A percentile compares a stretch with the other conserved stretches of the same genome.
These are phyloP conservation scores for Acacia pycnantha DNA, from an alignment of 331 rosid genomes.

Conservation along the genomic window DNA sequence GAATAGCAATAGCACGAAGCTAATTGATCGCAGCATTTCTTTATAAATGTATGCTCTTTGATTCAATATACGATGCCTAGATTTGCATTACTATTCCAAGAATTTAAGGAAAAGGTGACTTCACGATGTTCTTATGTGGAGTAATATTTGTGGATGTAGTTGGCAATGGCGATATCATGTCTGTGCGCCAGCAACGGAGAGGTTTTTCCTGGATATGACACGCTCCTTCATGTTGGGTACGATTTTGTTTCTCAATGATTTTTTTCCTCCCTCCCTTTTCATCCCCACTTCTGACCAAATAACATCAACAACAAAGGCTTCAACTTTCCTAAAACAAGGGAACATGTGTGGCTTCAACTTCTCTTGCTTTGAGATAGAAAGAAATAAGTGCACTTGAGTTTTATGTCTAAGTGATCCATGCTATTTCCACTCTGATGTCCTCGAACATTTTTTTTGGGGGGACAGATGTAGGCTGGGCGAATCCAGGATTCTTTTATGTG, in stretches of 20 bases:
- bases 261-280: neutral
- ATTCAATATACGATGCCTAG: neutral
- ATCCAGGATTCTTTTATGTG: constrained; percentile 79
- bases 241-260: constrained; percentile 20
- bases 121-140: constrained; percentile 26
- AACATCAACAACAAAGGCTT: neutral
- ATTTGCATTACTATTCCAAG: neutral
- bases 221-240: constrained; percentile 87
- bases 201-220: constrained; percentile 80
- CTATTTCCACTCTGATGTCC: neutral
- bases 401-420: constrained; percentile 16
- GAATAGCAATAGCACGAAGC: neutral
- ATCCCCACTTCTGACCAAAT: neutral
- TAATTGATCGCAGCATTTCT: neutral
- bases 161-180: constrained; percentile 62
- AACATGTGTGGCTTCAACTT: neutral
- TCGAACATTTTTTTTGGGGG: neutral
- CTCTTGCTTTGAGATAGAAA: neutral
- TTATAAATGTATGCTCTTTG: neutral
- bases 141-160: constrained; percentile 54
- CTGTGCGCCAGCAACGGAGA: constrained; percentile 83
- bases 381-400: neutral
- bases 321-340: neutral
- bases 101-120: constrained; percentile 4
- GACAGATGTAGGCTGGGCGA: constrained; percentile 90